These are phyloP conservation scores for Venturia asperata DNA, from an alignment of 2,329 filamentous ascomycete genomes.

Conservation along the genomic window DNA sequence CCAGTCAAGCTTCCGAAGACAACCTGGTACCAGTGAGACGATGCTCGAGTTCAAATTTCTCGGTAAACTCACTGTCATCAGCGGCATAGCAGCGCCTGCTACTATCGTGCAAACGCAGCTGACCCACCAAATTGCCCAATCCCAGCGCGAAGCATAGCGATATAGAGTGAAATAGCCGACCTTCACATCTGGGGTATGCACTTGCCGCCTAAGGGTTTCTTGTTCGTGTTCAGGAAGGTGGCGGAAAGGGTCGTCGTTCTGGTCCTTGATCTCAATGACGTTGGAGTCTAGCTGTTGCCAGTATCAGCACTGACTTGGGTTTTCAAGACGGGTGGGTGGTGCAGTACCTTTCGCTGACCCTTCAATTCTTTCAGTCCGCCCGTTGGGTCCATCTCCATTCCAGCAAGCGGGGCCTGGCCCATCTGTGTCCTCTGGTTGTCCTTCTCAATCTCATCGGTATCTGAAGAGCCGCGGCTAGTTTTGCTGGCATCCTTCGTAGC, in stretches of 20 bases:
- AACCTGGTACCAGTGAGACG: constrained; percentile 57
- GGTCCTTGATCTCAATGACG: constrained; percentile 18
- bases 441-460: not conserved
- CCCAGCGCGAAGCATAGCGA: constrained; percentile 59
- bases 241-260: constrained; percentile 29
- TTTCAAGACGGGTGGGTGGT: not conserved
- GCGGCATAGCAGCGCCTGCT: constrained; percentile 65
- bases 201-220: constrained; percentile 32
- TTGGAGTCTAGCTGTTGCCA: constrained; percentile 19
- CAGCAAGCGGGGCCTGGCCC: not conserved
- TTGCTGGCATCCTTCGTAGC: not conserved
- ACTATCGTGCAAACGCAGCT: constrained; percentile 59
- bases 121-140: constrained; percentile 56
- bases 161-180: constrained; percentile 38
- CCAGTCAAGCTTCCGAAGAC: constrained; percentile 36
- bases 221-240: constrained; percentile 35
- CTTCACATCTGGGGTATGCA: constrained; percentile 37
- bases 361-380: not conserved
- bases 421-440: not conserved
- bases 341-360: not conserved
- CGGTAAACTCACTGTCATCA: constrained; percentile 58
- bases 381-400: not conserved
- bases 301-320: not conserved
- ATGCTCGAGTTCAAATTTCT: not conserved
- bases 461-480: constrained; percentile 8